phyloP scores from a whole-genome alignment of 805 yeast species.

The Lipomyces orientalis region DNA sequence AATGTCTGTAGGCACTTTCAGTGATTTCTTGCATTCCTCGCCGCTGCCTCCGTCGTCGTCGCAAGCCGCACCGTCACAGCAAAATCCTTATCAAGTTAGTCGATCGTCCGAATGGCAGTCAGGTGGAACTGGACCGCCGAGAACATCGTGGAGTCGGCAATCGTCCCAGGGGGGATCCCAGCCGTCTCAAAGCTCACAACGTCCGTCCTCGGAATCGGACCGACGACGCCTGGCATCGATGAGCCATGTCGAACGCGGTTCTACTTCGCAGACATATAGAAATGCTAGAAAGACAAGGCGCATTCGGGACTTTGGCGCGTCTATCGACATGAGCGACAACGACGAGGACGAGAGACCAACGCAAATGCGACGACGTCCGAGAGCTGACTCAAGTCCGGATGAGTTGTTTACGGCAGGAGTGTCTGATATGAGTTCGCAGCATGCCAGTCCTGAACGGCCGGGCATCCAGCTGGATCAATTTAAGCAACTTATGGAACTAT shows the following conservation, averaged over 20 bases:
- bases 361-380: not conserved
- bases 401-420: not conserved
- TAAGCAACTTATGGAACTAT: not conserved
- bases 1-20: not conserved
- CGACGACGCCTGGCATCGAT: not conserved
- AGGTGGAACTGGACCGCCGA: constrained; percentile 1
- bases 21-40: not conserved
- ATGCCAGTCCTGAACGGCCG: not conserved
- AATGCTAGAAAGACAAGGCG: not conserved
- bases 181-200: not conserved
- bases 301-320: not conserved
- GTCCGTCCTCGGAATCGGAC: not conserved
- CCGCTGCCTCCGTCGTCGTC: not conserved
- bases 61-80: not conserved
- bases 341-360: not conserved
- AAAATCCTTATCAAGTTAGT: not conserved
- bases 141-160: not conserved
- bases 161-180: not conserved
- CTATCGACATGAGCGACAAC: not conserved
- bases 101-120: not conserved
- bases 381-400: not conserved
- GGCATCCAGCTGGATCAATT: not conserved
- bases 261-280: not conserved
- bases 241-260: not conserved
- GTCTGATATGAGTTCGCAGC: not conserved